phyloP scores from a whole-genome alignment of 805 yeast species.

The Cyberlindnera suaveolens region DNA sequence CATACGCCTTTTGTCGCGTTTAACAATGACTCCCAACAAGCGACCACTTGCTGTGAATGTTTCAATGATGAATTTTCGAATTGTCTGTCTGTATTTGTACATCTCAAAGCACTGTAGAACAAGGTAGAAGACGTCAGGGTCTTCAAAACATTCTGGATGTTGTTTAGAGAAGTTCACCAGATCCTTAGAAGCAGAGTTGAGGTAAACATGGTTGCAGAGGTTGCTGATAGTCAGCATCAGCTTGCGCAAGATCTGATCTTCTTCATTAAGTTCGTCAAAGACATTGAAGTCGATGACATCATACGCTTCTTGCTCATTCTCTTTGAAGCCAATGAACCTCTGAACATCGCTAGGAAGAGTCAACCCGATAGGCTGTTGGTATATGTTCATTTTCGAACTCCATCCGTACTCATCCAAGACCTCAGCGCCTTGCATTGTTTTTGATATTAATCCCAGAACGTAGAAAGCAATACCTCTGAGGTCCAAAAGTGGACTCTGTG shows the following conservation, averaged over 20 bases:
- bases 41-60: constrained; percentile 45
- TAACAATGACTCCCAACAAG: constrained; percentile 46
- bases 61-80: constrained; percentile 60
- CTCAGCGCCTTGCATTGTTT: constrained; percentile 75
- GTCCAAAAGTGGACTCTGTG: constrained; percentile 45
- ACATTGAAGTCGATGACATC: constrained; percentile 7
- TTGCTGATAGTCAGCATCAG: constrained; percentile 39
- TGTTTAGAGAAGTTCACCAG: constrained; percentile 47
- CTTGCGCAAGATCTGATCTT: constrained; percentile 25
- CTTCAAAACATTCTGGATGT: constrained; percentile 48
- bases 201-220: constrained; percentile 47
- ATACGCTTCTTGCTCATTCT: constrained; percentile 3
- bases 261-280: constrained; percentile 8
- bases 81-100: constrained; percentile 56
- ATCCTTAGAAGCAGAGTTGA: constrained; percentile 50
- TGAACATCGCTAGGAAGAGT: constrained; percentile 32
- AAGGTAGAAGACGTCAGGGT: constrained; percentile 47
- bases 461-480: constrained; percentile 74
- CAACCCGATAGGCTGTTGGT: constrained; percentile 37
- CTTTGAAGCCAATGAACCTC: constrained; percentile 23
- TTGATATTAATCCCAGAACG: constrained; percentile 67
- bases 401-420: constrained; percentile 78
- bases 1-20: constrained; percentile 34
- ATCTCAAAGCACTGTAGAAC: constrained; percentile 45
- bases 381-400: constrained; percentile 44